Conservation (phyloP, 164 flowering plant species). For the Berberis thunbergii region DNA sequence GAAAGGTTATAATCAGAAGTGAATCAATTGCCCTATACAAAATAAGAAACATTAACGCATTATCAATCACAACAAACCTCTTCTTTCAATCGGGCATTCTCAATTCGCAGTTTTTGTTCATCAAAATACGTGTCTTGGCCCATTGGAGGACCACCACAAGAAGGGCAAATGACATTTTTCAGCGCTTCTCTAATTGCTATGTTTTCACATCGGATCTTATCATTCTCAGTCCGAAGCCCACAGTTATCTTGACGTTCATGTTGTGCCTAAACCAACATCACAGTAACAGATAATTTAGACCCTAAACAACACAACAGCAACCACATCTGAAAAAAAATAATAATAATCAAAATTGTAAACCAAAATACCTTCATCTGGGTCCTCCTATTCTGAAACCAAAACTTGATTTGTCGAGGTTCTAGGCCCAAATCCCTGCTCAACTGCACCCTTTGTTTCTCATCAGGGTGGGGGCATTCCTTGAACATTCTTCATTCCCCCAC, state of each 20-base stretch:
- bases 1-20: background rate
- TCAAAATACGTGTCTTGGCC: slow-evolving; percentile 57
- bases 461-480: slow-evolving; percentile 86
- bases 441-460: slow-evolving; percentile 65
- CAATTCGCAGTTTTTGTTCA: slow-evolving; percentile 66
- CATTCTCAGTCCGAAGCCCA: slow-evolving; percentile 62
- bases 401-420: slow-evolving; percentile 79
- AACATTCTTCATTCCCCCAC: slow-evolving; percentile 41
- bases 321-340: background rate
- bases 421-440: slow-evolving; percentile 64
- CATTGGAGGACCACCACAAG: slow-evolving; percentile 70
- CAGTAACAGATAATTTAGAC: background rate
- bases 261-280: slow-evolving; percentile 39
- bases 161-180: slow-evolving; percentile 69
- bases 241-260: slow-evolving; percentile 70
- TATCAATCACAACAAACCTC: slow-evolving; percentile 9
- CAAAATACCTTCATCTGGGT: slow-evolving; percentile 70
- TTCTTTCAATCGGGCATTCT: slow-evolving; percentile 39
- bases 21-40: background rate
- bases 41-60: background rate
- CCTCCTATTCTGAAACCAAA: slow-evolving; percentile 87
- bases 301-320: background rate
- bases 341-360: background rate
- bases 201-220: slow-evolving; percentile 72
- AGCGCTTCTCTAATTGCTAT: slow-evolving; percentile 77